Conservation (phyloP, 805 yeast species). For the Ogataea thermomethanolica region DNA sequence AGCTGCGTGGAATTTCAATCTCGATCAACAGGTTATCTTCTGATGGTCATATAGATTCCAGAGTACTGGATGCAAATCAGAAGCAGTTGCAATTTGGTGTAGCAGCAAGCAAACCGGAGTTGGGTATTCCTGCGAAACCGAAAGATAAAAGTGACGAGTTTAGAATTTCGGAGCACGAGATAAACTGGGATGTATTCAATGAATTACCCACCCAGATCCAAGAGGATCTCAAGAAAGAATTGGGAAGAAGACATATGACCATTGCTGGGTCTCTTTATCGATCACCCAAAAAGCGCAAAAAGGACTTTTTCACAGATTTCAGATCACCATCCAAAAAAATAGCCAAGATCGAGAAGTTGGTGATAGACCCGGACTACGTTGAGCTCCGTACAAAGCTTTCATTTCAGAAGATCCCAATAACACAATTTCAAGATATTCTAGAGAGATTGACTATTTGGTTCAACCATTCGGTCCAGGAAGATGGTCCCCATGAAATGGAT, state of each 20-base stretch:
- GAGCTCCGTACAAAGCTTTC: slow-evolving; percentile 8
- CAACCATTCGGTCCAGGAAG: slow-evolving; percentile 18
- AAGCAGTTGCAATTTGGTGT: slow-evolving; percentile 33
- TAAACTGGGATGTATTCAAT: slow-evolving; percentile 63
- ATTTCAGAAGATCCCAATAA: slow-evolving; percentile 26
- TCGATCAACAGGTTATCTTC: slow-evolving; percentile 59
- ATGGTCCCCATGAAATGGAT: slow-evolving; percentile 26
- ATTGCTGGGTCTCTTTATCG: slow-evolving; percentile 13
- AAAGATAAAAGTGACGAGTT: not conserved
- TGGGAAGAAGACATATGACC: slow-evolving; percentile 37
- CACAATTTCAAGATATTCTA: slow-evolving; percentile 13
- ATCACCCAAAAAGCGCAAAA: slow-evolving; percentile 22
- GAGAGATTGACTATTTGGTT: slow-evolving; percentile 25
- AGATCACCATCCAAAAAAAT: slow-evolving; percentile 10
- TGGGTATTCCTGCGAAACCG: not conserved
- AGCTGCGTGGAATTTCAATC: slow-evolving; percentile 76
- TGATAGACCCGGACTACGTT: slow-evolving; percentile 11
- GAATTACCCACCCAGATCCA: slow-evolving; percentile 65
- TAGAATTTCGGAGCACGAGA: slow-evolving; percentile 24
- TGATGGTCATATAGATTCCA: slow-evolving; percentile 23
- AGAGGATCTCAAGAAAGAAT: slow-evolving; percentile 54
- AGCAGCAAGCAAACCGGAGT: not conserved
- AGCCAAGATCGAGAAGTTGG: not conserved
- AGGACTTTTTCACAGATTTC: slow-evolving; percentile 10
- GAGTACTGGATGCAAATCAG: slow-evolving; percentile 25